Percentiles rank a stretch among this genome's conserved stretches.
Evolutionary conservation across 2,329 filamentous ascomycete genomes (phyloP).

Genomic region (Sarocladium oryzae): DNA sequence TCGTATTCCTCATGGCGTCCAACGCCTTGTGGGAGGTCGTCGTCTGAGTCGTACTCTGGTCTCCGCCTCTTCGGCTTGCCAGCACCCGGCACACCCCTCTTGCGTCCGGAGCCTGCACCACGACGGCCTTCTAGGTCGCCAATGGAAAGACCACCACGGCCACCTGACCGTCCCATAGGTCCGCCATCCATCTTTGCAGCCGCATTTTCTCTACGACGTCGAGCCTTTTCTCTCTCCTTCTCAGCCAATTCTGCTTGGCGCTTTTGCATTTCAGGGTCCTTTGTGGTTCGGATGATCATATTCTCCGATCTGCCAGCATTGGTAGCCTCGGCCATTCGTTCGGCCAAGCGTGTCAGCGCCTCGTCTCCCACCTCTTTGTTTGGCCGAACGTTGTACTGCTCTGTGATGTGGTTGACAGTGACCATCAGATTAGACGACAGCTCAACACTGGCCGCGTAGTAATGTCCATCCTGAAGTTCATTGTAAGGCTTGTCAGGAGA

Average conservation of each 20-base stretch:
- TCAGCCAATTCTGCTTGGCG: conserved; percentile 67
- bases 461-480: conserved; percentile 64
- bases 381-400: conserved; percentile 62
- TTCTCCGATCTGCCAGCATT: conserved; percentile 31
- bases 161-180: conserved; percentile 35
- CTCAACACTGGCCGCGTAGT: conserved; percentile 68
- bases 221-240: conserved; percentile 63
- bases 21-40: conserved; percentile 57
- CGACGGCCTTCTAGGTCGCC: conserved; percentile 62
- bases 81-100: conserved; percentile 44
- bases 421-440: conserved; percentile 61
- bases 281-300: conserved; percentile 62
- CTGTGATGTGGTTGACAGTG: conserved; percentile 69
- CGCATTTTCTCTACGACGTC: conserved; percentile 61
- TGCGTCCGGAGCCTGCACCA: conserved; percentile 39
- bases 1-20: conserved; percentile 70
- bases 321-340: conserved; percentile 56
- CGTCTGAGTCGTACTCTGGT: conserved; percentile 70
- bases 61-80: conserved; percentile 47
- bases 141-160: conserved; percentile 54
- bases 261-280: conserved; percentile 71
- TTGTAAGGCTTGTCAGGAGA: conserved; percentile 53
- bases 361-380: conserved; percentile 64
- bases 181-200: conserved; percentile 58
- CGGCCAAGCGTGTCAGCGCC: conserved; percentile 62